These are phyloP conservation scores for Endocarpon pusillum DNA, from an alignment of 495 filamentous ascomycete genomes.

Conservation along the genomic window DNA sequence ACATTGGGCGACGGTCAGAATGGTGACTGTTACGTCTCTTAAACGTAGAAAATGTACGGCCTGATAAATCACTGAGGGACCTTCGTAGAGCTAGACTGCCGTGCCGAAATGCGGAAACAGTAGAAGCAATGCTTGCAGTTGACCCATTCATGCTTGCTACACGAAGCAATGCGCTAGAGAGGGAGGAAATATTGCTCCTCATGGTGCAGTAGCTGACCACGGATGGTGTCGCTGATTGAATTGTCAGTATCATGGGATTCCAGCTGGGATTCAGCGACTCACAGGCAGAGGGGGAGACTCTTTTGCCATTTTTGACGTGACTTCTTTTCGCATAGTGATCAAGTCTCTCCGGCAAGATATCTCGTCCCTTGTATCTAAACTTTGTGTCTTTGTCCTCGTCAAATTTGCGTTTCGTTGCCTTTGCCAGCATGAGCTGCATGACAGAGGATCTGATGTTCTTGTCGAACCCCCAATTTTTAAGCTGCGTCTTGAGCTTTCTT, in stretches of 20 bases:
- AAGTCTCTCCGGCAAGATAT: background rate
- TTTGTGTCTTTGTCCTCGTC: background rate
- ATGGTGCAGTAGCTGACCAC: background rate
- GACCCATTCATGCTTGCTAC: background rate
- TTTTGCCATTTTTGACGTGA: background rate
- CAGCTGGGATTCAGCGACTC: background rate
- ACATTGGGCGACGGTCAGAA: background rate
- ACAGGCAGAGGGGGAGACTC: background rate
- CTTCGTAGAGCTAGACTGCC: background rate
- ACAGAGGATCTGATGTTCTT: background rate
- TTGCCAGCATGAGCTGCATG: background rate
- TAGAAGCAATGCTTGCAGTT: background rate
- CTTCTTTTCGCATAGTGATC: background rate
- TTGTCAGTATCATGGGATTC: background rate
- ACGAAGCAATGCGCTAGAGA: background rate
- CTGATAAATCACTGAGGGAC: background rate
- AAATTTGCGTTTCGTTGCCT: background rate
- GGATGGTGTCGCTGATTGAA: background rate
- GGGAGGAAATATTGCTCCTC: background rate
- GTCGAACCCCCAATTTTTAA: background rate
- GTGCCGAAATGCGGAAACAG: background rate
- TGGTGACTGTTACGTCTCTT: background rate
- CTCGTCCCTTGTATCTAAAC: background rate
- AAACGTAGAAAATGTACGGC: background rate
- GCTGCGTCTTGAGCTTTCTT: background rate